phyloP scores from a whole-genome alignment of 441 rosid species.

The Populus tomentosa region DNA sequence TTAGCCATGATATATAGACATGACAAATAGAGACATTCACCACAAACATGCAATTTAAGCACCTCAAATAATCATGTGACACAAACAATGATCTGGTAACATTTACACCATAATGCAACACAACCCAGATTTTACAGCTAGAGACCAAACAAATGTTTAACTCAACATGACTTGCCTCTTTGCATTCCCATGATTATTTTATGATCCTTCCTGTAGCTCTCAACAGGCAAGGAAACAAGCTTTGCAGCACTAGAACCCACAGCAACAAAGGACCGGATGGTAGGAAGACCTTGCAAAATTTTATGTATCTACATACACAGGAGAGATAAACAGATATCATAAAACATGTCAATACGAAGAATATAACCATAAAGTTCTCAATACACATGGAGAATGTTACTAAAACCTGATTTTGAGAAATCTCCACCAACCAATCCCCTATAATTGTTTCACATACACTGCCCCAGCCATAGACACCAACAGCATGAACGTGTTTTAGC shows the following conservation, averaged over 20 bases:
- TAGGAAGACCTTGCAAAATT: conserved; percentile 70
- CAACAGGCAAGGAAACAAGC: conserved; percentile 85
- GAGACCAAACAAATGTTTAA: not conserved
- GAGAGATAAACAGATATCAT: conserved; percentile 17
- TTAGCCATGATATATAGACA: not conserved
- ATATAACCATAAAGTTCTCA: conserved; percentile 9
- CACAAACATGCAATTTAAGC: not conserved
- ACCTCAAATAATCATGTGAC: not conserved
- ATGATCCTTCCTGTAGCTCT: conserved; percentile 85
- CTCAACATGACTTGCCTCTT: conserved; percentile 59
- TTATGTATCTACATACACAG: conserved; percentile 57
- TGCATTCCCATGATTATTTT: conserved; percentile 88
- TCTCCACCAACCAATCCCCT: conserved; percentile 98
- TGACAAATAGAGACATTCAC: not conserved
- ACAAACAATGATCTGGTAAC: not conserved
- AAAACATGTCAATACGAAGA: not conserved
- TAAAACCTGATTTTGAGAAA: conserved; percentile 93
- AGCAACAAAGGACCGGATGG: conserved; percentile 77
- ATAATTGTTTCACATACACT: conserved; percentile 79
- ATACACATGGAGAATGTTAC: conserved; percentile 8
- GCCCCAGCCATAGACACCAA: conserved; percentile 92
- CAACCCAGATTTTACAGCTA: not conserved
- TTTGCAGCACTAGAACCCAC: conserved; percentile 82
- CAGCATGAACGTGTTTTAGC: conserved; percentile 90
- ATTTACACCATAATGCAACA: not conserved